These are phyloP conservation scores for Tolypocladium sp. DNA, from an alignment of 2,329 filamentous ascomycete species.

Conservation along the genomic window DNA sequence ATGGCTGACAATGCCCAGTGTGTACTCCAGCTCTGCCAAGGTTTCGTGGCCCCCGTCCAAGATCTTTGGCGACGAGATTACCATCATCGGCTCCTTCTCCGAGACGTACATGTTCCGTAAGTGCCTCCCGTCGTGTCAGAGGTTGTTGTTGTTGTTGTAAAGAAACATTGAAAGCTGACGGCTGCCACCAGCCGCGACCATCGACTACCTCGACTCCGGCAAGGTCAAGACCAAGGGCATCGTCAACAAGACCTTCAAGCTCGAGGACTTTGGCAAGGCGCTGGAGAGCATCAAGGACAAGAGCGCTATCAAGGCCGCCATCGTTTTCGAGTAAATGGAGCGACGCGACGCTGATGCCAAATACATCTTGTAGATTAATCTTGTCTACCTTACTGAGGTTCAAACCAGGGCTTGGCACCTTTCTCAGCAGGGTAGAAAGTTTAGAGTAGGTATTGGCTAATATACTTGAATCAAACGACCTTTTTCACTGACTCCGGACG, in stretches of 20 bases:
- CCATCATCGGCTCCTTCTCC: conserved; percentile 64
- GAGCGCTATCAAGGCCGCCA: conserved; percentile 64
- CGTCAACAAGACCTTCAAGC: conserved; percentile 63
- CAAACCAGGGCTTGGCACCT: background rate
- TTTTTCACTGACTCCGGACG: background rate
- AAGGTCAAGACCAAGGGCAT: conserved; percentile 58
- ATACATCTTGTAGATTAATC: background rate
- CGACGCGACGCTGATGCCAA: background rate
- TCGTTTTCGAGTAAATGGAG: conserved; percentile 51
- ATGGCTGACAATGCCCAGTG: conserved; percentile 25
- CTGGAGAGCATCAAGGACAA: conserved; percentile 64
- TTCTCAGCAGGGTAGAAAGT: background rate
- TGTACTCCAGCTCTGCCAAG: conserved; percentile 53
- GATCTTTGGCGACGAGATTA: conserved; percentile 62
- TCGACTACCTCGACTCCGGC: conserved; percentile 46
- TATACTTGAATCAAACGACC: background rate
- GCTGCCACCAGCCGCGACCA: conserved; percentile 26
- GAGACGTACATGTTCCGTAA: conserved; percentile 64
- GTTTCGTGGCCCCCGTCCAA: conserved; percentile 63
- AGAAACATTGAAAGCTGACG: background rate
- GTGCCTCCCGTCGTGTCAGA: conserved; percentile 9
- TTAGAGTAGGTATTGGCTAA: background rate
- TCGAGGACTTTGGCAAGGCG: conserved; percentile 65
- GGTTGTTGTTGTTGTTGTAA: background rate
- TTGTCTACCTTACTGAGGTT: background rate